These are phyloP conservation scores for Inosperma sp. DNA, from an alignment of 768 basidiomycete species.

Conservation along the genomic window DNA sequence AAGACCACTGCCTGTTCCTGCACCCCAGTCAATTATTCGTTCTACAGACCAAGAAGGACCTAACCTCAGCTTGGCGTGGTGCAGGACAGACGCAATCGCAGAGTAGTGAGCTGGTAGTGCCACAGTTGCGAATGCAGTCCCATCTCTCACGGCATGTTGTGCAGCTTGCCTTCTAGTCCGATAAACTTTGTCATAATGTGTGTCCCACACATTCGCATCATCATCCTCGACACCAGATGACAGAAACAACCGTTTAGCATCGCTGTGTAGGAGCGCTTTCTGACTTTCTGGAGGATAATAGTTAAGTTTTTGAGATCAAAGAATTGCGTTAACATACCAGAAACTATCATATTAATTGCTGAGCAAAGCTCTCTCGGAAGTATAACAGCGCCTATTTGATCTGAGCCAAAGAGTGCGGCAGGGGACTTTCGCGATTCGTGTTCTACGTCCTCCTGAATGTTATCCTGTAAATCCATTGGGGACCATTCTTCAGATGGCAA, in stretches of 20 bases:
- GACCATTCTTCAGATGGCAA: constrained; percentile 19
- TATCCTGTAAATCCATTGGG: constrained; percentile 29
- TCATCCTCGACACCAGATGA: constrained; percentile 27
- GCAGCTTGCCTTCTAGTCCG: constrained; percentile 53
- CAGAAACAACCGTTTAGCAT: constrained; percentile 68
- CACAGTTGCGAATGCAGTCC: constrained; percentile 79
- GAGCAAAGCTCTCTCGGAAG: constrained; percentile 69
- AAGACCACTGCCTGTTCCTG: constrained; percentile 75
- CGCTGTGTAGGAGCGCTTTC: constrained; percentile 59
- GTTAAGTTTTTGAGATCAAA: neutral
- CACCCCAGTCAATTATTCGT: constrained; percentile 78
- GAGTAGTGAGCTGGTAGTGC: constrained; percentile 86
- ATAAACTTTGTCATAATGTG: constrained; percentile 54
- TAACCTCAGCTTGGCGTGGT: constrained; percentile 59
- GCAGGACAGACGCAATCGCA: constrained; percentile 69
- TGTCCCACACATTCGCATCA: constrained; percentile 45
- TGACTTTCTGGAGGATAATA: constrained; percentile 47
- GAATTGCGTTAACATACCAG: constrained; percentile 41
- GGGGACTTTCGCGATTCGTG: constrained; percentile 58
- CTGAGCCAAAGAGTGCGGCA: constrained; percentile 76
- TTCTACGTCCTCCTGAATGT: constrained; percentile 32
- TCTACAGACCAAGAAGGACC: constrained; percentile 57
- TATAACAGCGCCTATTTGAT: constrained; percentile 63
- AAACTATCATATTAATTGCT: constrained; percentile 62
- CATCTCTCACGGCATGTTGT: constrained; percentile 64